Evolutionary conservation across 352 stramenopile species (phyloP).

Genomic region (Pythium guiyangense): DNA sequence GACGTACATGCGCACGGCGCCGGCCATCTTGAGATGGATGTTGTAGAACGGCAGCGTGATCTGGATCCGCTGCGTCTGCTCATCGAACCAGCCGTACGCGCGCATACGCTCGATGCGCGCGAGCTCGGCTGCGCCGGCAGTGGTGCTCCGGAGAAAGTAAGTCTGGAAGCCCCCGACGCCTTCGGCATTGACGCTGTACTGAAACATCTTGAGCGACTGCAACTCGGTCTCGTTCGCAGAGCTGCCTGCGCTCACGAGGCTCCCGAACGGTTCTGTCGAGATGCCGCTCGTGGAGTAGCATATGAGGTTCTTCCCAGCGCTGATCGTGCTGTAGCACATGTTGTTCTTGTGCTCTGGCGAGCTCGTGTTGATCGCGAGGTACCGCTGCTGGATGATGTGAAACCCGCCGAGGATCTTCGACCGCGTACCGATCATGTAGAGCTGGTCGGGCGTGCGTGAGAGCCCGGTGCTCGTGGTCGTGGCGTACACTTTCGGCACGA

Average conservation of each 20-base stretch:
- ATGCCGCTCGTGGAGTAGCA: slow-evolving; percentile 34
- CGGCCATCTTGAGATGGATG: slow-evolving; percentile 38
- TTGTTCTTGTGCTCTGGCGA: slow-evolving; percentile 27
- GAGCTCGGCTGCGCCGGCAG: slow-evolving; percentile 25
- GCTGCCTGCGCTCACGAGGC: slow-evolving; percentile 22
- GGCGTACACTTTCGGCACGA: slow-evolving; percentile 41
- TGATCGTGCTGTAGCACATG: slow-evolving; percentile 40
- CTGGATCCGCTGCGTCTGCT: slow-evolving; percentile 41
- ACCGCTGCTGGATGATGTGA: slow-evolving; percentile 50
- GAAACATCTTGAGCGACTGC: slow-evolving; percentile 47
- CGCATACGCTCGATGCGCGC: slow-evolving; percentile 28
- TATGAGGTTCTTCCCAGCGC: slow-evolving; percentile 30
- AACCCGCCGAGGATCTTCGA: slow-evolving; percentile 64
- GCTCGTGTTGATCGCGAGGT: slow-evolving; percentile 43
- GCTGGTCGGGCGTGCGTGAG: slow-evolving; percentile 12
- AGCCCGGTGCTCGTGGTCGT: slow-evolving; percentile 22
- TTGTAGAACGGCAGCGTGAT: slow-evolving; percentile 62
- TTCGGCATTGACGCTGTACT: slow-evolving; percentile 29
- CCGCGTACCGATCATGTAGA: slow-evolving; percentile 55
- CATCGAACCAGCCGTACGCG: slow-evolving; percentile 48
- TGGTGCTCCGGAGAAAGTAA: slow-evolving; percentile 47
- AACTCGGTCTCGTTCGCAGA: slow-evolving; percentile 18
- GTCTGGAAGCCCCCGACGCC: slow-evolving; percentile 42
- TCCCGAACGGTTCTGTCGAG: slow-evolving; percentile 33
- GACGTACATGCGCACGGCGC: slow-evolving; percentile 43